Base-by-base conservation (phyloP, 345 rosid species). In the Populus nigra region DNA sequence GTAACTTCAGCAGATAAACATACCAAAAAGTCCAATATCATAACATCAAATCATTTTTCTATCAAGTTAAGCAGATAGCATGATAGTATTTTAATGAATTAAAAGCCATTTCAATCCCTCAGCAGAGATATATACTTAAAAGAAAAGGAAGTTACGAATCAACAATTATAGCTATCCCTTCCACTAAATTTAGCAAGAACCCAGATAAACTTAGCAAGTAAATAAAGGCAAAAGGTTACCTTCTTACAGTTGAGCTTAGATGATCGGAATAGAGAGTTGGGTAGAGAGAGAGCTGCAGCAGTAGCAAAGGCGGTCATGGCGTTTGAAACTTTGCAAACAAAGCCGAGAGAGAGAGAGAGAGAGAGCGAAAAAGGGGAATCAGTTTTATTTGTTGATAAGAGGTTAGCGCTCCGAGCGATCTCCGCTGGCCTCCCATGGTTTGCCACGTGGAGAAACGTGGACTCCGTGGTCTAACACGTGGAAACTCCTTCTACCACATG, bases 251-350 rank as follows among this genome's bases (percentile, higher is more conserved):
- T 75, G 74, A 86, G 65, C 61, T 84, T 89, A 53, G 93, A 83
- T 18, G 98, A 87, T 81, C 86, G 82, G 72, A 74, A 77, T 39
- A 92, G 75, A 73, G 92, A 88, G 81, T 90, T 79, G 22, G 99
- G 99, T 9, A 92, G 78, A 74, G 96, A 90, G 63, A 93, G 86
- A 81, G 89, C 91, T 61, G 92, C 89, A 61, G 92, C 90, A 29
- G 90, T 80, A 69, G 90, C 93, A 20, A 93, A 87, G 80, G 93
- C 82, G 88, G 83, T 90, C 99, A 96, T 96, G 86, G 88, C 90
- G 87, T 84, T 49, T 25, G 78, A 23, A 59, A 59, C 17, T 39
- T 23, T 69, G 36, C 41, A 17, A 31, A 31, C 61, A 65, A 70
- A 66, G 63, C 15, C 8, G 8, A n/a, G 29, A 33, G 61, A 45